Evolutionary conservation across 2,329 filamentous ascomycete species (phyloP).

Genomic region (Chalaropsis thielavioides): DNA sequence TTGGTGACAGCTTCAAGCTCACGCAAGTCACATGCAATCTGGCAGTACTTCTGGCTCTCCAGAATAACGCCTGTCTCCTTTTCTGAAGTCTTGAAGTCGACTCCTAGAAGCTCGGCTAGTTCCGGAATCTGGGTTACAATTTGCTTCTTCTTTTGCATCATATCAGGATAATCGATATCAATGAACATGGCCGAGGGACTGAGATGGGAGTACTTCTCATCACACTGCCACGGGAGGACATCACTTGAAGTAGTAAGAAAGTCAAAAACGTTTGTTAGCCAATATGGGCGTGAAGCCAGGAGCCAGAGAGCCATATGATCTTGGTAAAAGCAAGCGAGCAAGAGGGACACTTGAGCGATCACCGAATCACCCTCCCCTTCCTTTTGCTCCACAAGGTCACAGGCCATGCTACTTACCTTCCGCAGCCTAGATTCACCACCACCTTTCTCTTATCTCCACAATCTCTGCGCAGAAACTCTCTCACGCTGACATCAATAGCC

Average conservation of each 20-base stretch:
- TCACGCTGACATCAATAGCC: slow-evolving; percentile 61
- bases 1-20: slow-evolving; percentile 47
- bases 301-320: neutral
- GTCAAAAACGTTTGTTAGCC: neutral
- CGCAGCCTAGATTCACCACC: slow-evolving; percentile 74
- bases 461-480: slow-evolving; percentile 49
- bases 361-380: neutral
- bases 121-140: slow-evolving; percentile 50
- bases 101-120: slow-evolving; percentile 31
- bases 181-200: slow-evolving; percentile 53
- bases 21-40: slow-evolving; percentile 68
- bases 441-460: slow-evolving; percentile 44
- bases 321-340: too few relatives aligned
- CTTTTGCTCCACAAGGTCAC: too few relatives aligned
- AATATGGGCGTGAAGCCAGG: slow-evolving; percentile 3
- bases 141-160: slow-evolving; percentile 59
- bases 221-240: slow-evolving; percentile 71
- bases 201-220: slow-evolving; percentile 47
- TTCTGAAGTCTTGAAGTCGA: slow-evolving; percentile 23
- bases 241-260: slow-evolving; percentile 41
- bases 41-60: slow-evolving; percentile 56
- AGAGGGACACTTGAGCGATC: neutral
- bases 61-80: slow-evolving; percentile 36
- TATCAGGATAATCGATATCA: slow-evolving; percentile 71
- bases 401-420: slow-evolving; percentile 48